Percentiles rank a stretch among this genome's conserved stretches.
Evolutionary conservation across 2,329 filamentous ascomycete genomes (phyloP).

Genomic region (Penicillium italicum): DNA sequence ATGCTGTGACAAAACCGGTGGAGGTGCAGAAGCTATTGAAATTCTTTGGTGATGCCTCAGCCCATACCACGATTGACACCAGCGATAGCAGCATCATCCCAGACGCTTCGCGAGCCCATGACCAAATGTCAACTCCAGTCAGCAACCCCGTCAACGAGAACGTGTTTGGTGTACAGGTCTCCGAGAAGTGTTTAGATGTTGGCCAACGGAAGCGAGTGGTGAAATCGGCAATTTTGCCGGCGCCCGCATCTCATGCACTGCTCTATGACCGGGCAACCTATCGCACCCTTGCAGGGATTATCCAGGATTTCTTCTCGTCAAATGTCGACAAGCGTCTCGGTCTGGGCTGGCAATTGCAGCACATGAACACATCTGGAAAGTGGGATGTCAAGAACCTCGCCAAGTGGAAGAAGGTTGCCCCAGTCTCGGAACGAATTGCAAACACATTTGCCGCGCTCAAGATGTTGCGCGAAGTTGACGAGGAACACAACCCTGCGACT

Average conservation of each 20-base stretch:
- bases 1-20: conserved; percentile 68
- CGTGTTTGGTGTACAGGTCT: conserved; percentile 24
- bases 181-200: conserved; percentile 19
- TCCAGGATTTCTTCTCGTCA: conserved; percentile 74
- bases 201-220: conserved; percentile 51
- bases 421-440: conserved; percentile 74
- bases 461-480: conserved; percentile 84
- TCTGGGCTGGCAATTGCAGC: conserved; percentile 85
- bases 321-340: conserved; percentile 74
- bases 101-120: conserved; percentile 31
- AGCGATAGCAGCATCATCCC: conserved; percentile 27
- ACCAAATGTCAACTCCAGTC: conserved; percentile 17
- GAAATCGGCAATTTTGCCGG: conserved; percentile 66
- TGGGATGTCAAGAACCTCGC: conserved; percentile 96
- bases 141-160: conserved; percentile 27
- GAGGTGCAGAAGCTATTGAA: conserved; percentile 66
- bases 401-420: conserved; percentile 79
- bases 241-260: conserved; percentile 77
- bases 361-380: conserved; percentile 84
- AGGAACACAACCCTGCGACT: conserved; percentile 68
- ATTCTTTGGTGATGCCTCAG: conserved; percentile 33
- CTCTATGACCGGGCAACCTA: conserved; percentile 75
- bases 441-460: conserved; percentile 85
- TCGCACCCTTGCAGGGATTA: conserved; percentile 72
- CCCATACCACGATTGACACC: conserved; percentile 27